Base-by-base conservation (phyloP, 495 filamentous ascomycete species). In the Pseudomonodictys pantanalensis region DNA sequence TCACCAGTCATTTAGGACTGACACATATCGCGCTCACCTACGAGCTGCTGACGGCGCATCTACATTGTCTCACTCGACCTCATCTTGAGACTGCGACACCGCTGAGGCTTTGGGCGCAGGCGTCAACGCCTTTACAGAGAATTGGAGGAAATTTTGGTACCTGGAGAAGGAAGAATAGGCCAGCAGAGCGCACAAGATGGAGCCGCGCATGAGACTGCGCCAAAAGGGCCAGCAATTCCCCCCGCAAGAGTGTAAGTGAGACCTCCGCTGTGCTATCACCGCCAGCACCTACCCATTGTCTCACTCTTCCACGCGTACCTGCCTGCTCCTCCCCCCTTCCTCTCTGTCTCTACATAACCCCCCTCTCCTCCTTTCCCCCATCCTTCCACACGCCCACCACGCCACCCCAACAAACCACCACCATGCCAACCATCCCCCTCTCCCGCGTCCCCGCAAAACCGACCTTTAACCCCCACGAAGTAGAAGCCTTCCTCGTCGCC, bases 181-280 rank as follows among this genome's bases (percentile, higher is more conserved):
- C 9, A 41, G 25, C 1, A 9, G 41, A 25, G 8, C 44, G 41
- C n/a, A 24, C 23, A 75, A 72, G 72, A 66, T 70, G 17, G 72
- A 75, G 60, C 71, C 71, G n/a, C 72, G 73, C 49, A 68, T 71
- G 69, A 68, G 71, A 42, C 49, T 84, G 61, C 86, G 90, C 68
- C 88, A 91, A 72, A 89, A 90, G 68, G 90, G 91, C 63, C 90
- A 95, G 69, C 87, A 90, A 79, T 95, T 92, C 71, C 92, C 96
- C 71, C 75, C 85, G 43, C 79, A 80, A 72, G 92, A 97, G 68
- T 78, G 91, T 96, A 78, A 53, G 67, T 62, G 22, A 7, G 7
- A 43, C 15, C 24, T 52, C 10, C 7, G 42, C 5, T 1, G 15
- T 9, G 20, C 18, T 45, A 20, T 28, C 30, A 3, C 29, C 11